Conservation (phyloP, 768 basidiomycete species). For the Xerocomellus amylosporus region DNA sequence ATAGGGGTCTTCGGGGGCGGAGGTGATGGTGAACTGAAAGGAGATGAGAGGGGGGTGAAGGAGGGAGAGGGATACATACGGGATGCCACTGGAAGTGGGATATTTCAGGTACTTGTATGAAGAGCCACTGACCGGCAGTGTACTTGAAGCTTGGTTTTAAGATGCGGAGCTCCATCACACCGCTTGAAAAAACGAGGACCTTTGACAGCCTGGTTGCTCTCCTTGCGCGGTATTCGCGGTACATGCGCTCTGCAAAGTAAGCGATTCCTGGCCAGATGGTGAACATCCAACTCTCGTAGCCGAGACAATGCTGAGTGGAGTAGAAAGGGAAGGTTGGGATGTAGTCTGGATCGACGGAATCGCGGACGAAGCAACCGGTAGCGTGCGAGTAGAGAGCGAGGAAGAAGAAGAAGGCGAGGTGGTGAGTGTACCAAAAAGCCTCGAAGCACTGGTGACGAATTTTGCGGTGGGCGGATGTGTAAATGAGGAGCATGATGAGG, state of each 20-base stretch:
- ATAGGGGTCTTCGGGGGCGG: slow-evolving; percentile 92
- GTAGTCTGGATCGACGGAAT: slow-evolving; percentile 70
- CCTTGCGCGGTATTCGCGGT: slow-evolving; percentile 78
- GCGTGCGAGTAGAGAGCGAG: slow-evolving; percentile 87
- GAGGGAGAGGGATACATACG: slow-evolving; percentile 46
- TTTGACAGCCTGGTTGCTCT: slow-evolving; percentile 76
- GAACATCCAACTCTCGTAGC: slow-evolving; percentile 89
- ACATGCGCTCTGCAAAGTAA: slow-evolving; percentile 86
- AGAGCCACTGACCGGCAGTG: slow-evolving; percentile 89
- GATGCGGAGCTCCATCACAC: slow-evolving; percentile 92
- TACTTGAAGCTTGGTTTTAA: slow-evolving; percentile 91
- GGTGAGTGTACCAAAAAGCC: slow-evolving; percentile 96
- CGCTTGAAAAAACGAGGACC: slow-evolving; percentile 86
- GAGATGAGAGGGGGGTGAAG: background rate
- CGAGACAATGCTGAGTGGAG: slow-evolving; percentile 81
- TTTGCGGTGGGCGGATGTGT: slow-evolving; percentile 85
- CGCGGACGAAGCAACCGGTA: slow-evolving; percentile 93
- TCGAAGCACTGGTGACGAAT: slow-evolving; percentile 90
- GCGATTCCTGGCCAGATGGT: slow-evolving; percentile 89
- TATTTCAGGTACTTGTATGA: slow-evolving; percentile 83
- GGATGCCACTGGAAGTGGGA: slow-evolving; percentile 92
- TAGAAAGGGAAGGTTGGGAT: slow-evolving; percentile 81
- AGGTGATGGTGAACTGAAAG: slow-evolving; percentile 88
- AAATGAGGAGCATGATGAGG: slow-evolving; percentile 89
- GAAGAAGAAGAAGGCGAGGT: slow-evolving; percentile 94